Evolutionary conservation across 163 green algal species (phyloP).

Genomic region (Trebouxia gelatinosa): DNA sequence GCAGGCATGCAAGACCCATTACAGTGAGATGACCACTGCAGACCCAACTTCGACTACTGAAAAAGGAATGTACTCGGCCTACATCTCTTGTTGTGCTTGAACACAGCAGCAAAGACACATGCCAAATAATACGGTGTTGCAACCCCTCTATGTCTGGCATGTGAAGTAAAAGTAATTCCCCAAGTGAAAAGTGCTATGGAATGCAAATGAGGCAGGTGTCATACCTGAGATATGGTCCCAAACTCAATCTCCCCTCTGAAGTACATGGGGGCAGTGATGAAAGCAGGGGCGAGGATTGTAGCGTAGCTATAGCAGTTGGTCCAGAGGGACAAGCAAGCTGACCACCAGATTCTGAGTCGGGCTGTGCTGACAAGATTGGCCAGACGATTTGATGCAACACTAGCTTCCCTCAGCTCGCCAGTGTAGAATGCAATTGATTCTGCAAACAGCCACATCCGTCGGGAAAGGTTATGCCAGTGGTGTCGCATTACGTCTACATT

Average conservation of each 20-base stretch:
- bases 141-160: no score
- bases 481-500: no score
- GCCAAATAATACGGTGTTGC: no score
- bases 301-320: constrained; percentile 75
- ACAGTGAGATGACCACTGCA: no score
- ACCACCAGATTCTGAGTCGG: constrained; percentile 36
- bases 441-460: constrained; percentile 1
- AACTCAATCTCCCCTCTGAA: constrained; percentile 83
- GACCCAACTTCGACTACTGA: no score
- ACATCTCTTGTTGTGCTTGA: no score
- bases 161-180: neutral
- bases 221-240: constrained; percentile 77
- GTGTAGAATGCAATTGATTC: constrained; percentile 89
- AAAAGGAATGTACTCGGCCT: no score
- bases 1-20: no score
- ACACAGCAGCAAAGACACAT: no score
- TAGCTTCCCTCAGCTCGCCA: constrained; percentile 57
- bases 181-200: no score
- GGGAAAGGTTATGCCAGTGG: no score
- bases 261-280: constrained; percentile 76
- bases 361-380: constrained; percentile 32
- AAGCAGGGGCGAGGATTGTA: constrained; percentile 76
- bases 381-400: constrained; percentile 34
- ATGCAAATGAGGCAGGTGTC: no score
- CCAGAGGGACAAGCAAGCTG: constrained; percentile 64